These are phyloP conservation scores for Fraxinus paxiana DNA, from an alignment of 305 asterid genomes.

Conservation along the genomic window DNA sequence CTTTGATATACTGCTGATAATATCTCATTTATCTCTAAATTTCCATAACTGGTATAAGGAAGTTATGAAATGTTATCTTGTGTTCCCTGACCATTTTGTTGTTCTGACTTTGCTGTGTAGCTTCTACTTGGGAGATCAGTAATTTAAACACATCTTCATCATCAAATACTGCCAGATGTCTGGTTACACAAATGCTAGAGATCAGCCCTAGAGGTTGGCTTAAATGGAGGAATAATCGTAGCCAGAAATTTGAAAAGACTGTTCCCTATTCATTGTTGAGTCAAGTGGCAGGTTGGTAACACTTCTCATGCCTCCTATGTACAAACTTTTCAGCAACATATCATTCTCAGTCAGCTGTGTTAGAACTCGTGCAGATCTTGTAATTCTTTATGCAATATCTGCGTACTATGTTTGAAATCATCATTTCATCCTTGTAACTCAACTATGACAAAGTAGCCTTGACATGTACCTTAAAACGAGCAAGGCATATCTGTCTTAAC, in stretches of 20 bases:
- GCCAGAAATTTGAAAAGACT: slow-evolving; percentile 71
- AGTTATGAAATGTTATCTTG: slow-evolving; percentile 8
- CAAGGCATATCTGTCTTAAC: neutral
- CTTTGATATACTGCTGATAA: slow-evolving; percentile 7
- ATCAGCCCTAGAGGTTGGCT: slow-evolving; percentile 75
- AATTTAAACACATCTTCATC: slow-evolving; percentile 54
- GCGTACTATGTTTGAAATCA: neutral
- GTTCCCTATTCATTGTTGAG: slow-evolving; percentile 83
- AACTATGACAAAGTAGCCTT: neutral
- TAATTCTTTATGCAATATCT: neutral
- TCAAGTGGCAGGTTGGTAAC: slow-evolving; percentile 89
- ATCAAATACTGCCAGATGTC: slow-evolving; percentile 50
- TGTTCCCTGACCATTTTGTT: slow-evolving; percentile 28
- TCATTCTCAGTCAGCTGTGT: slow-evolving; percentile 1
- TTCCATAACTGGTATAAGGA: neutral
- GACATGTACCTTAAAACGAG: neutral
- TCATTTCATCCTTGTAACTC: neutral
- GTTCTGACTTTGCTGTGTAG: slow-evolving; percentile 39
- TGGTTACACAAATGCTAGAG: slow-evolving; percentile 84
- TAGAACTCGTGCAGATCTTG: neutral
- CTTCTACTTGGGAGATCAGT: slow-evolving; percentile 95
- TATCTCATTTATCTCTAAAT: neutral
- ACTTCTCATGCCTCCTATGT: slow-evolving; percentile 22
- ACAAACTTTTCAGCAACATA: slow-evolving; percentile 1
- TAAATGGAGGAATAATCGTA: slow-evolving; percentile 70